Evolutionary conservation across 2,329 filamentous ascomycete species (phyloP), one percentile per base, ranked within the genome.

Genomic region (Calonectria leucothoes): DNA sequence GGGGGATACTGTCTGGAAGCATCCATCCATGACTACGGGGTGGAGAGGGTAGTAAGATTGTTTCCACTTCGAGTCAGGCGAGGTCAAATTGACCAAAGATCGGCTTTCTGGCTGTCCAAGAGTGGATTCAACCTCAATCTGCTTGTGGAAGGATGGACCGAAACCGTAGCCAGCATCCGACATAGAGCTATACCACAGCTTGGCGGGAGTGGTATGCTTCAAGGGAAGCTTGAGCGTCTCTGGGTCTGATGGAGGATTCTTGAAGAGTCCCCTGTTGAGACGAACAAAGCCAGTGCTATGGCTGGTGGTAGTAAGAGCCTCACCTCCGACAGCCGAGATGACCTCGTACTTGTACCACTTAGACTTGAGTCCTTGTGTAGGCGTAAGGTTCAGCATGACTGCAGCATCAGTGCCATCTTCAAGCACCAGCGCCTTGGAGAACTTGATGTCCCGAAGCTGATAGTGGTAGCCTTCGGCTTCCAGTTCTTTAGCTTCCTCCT

Each of bases 131-230:
- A 75, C 49, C 23, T 57, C 25, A 8, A 70, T 27, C 11, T 61
- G 42, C 45, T 75, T 69, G 29, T 73, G 74, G 66, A 75, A 75
- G 6, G 49, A 42, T 3, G 74, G 74, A 2, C 74, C 74, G 35
- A 68, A 75, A 6, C 48, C 42, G 29, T 66, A 72, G 5, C 74
- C 74, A 14, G 57, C 63, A 25, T 72, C 64, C 11, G 33, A 33
- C 65, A 74, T 61, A 8, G 71, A 49, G 14, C 45, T 68, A 27
- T 75, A 75, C 74, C 74, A 75, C 31, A 45, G 29, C 35, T 70
- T 69, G 17, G 65, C 66, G 10, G 72, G 55, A 1, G 49, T 17
- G 27, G 70, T 37, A 45, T 73, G 42, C 55, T 66, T 59, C 45
- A 70, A 15, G 14, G 71, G 67, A 25, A 63, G 39, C n/a, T 39